phyloP scores from a whole-genome alignment of 202 grass and related monocot genomes.

The Schoenoplectus triqueter region DNA sequence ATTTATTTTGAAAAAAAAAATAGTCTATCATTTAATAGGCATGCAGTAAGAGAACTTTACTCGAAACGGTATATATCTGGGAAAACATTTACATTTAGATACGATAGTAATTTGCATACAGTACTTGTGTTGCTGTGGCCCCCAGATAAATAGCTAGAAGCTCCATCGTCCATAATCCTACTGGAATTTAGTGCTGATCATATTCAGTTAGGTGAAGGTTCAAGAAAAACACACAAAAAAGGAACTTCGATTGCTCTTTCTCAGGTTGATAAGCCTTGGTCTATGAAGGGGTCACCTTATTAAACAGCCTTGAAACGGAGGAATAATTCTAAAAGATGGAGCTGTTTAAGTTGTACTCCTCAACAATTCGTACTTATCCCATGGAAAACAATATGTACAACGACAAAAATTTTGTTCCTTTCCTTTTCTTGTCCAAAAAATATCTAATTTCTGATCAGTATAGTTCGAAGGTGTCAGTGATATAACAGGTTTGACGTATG shows the following conservation, averaged over 20 bases:
- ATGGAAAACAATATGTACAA: not conserved
- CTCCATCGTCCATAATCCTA: not conserved
- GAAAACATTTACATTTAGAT: not conserved
- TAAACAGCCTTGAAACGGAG: constrained; percentile 3
- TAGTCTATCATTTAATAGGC: not conserved
- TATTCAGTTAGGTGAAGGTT: constrained; percentile 25
- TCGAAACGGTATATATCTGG: not conserved
- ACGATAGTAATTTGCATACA: not conserved
- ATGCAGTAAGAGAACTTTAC: not conserved
- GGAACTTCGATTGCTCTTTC: not conserved
- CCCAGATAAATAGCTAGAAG: not conserved
- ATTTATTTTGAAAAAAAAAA: constrained; percentile 2
- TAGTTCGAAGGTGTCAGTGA: not conserved
- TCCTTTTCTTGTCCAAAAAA: not conserved
- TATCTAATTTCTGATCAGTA: not conserved
- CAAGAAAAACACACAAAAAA: constrained; percentile 29
- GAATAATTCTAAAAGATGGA: constrained; percentile 19
- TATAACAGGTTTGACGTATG: constrained; percentile 15
- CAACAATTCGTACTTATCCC: constrained; percentile 33
- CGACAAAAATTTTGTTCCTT: constrained; percentile 5
- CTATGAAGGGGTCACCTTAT: constrained; percentile 23
- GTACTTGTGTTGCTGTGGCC: not conserved
- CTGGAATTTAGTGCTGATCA: constrained; percentile 12
- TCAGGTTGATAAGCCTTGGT: constrained; percentile 25
- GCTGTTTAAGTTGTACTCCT: not conserved